Percentiles rank a stretch among this genome's conserved stretches.
These are phyloP conservation scores for Brasilioporus rufonigricans DNA, from an alignment of 768 basidiomycete genomes.

Conservation along the genomic window DNA sequence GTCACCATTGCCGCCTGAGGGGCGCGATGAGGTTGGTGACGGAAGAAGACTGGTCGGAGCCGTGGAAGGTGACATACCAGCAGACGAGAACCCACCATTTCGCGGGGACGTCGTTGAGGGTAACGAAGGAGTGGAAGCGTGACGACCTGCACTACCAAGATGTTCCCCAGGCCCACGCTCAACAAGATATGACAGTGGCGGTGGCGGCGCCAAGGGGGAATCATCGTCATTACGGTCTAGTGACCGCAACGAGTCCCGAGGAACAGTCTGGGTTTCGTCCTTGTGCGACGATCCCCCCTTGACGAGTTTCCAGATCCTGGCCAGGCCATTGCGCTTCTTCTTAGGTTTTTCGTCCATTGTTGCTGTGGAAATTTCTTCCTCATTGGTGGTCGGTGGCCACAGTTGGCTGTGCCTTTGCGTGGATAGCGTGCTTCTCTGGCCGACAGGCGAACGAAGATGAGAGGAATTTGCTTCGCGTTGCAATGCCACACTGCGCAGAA, in stretches of 20 bases:
- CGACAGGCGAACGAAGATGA: conserved; percentile 29
- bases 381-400: conserved; percentile 47
- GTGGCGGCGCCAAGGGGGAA: conserved; percentile 82
- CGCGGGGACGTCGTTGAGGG: conserved; percentile 59
- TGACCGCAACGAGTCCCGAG: conserved; percentile 40
- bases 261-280: conserved; percentile 26
- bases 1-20: conserved; percentile 57
- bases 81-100: conserved; percentile 47
- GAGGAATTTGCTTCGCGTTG: conserved; percentile 56
- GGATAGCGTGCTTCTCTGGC: conserved; percentile 35
- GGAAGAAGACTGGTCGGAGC: conserved; percentile 74
- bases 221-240: conserved; percentile 55
- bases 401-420: conserved; percentile 48
- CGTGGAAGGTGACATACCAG: conserved; percentile 71
- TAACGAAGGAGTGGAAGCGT: conserved; percentile 68
- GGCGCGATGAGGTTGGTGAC: conserved; percentile 72
- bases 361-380: conserved; percentile 14
- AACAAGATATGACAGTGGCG: conserved; percentile 86
- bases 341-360: conserved; percentile 50
- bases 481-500: conserved; percentile 60
- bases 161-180: conserved; percentile 52
- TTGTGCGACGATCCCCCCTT: conserved; percentile 54
- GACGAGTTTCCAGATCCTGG: conserved; percentile 80
- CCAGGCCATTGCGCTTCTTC: conserved; percentile 76
- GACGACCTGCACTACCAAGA: conserved; percentile 45